Evolutionary conservation across 1,284 basidiomycete genomes (phyloP).

Genomic region (Puccinia coronata): DNA sequence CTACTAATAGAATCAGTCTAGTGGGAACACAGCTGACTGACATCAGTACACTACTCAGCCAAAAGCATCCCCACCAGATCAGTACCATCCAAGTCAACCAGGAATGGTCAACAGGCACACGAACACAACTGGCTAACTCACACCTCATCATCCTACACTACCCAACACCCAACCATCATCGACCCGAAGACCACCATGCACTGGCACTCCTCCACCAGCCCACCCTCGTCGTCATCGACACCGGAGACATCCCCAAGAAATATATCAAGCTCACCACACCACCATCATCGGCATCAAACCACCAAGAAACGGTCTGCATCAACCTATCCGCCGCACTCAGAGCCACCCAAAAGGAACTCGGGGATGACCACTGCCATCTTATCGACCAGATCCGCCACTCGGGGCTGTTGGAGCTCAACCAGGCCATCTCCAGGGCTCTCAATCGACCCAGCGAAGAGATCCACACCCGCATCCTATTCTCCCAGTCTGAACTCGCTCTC

Average conservation of each 20-base stretch:
- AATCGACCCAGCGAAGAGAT: too few species aligned
- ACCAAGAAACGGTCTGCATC: not conserved
- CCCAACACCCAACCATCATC: not conserved
- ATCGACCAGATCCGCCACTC: not conserved
- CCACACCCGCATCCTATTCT: too few species aligned
- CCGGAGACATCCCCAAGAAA: too few species aligned
- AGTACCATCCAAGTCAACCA: not conserved
- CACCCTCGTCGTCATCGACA: not conserved
- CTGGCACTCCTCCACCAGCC: not conserved
- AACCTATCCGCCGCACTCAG: not conserved
- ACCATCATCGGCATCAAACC: not conserved
- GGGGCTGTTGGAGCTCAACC: not conserved
- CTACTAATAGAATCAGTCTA: too few species aligned
- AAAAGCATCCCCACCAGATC: not conserved
- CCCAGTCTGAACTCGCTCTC: not conserved
- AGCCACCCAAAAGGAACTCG: not conserved
- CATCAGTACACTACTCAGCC: not conserved
- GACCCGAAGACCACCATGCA: too few species aligned
- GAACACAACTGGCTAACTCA: not conserved
- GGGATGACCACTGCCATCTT: not conserved
- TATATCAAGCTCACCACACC: too few species aligned
- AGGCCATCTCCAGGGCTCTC: not conserved
- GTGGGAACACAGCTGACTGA: too few species aligned
- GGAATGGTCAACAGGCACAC: not conserved
- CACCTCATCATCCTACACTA: not conserved